Evolutionary conservation across 1,284 basidiomycete species (phyloP).

Genomic region (Trichosporon sp.): DNA sequence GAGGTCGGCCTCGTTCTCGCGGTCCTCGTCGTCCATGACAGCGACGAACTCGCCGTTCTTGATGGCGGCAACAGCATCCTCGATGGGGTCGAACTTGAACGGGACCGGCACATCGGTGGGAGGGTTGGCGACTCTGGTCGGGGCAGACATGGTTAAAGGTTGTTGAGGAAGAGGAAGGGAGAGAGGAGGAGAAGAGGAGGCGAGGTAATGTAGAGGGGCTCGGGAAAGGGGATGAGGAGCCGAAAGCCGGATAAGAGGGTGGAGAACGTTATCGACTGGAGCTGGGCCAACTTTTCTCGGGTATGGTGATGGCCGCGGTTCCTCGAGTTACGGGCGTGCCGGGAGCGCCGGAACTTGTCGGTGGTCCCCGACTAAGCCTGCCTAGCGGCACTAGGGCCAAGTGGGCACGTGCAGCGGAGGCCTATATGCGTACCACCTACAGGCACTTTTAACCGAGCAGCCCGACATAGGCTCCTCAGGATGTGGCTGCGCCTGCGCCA

Average conservation of each 20-base stretch:
- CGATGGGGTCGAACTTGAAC: slow-evolving; percentile 63
- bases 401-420: slow-evolving; percentile 1
- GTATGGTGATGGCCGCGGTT: not conserved
- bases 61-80: slow-evolving; percentile 75
- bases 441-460: not conserved
- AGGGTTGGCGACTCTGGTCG: slow-evolving; percentile 24
- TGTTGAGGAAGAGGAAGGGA: not conserved
- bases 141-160: slow-evolving; percentile 35
- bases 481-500: not conserved
- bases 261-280: not conserved
- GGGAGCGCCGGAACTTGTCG: slow-evolving; percentile 1
- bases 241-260: not conserved
- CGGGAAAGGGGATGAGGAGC: not conserved
- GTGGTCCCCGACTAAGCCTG: not conserved
- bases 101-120: slow-evolving; percentile 33
- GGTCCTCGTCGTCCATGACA: slow-evolving; percentile 88
- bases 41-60: slow-evolving; percentile 80
- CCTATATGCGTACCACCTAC: not conserved
- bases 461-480: not conserved
- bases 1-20: slow-evolving; percentile 93
- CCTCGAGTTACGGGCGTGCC: not conserved
- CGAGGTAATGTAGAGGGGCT: not conserved
- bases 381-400: not conserved
- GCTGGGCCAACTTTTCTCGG: slow-evolving; percentile 1
- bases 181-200: not conserved